Conservation (phyloP, 2,329 filamentous ascomycete species). For the Cladophialophora psammophila region DNA sequence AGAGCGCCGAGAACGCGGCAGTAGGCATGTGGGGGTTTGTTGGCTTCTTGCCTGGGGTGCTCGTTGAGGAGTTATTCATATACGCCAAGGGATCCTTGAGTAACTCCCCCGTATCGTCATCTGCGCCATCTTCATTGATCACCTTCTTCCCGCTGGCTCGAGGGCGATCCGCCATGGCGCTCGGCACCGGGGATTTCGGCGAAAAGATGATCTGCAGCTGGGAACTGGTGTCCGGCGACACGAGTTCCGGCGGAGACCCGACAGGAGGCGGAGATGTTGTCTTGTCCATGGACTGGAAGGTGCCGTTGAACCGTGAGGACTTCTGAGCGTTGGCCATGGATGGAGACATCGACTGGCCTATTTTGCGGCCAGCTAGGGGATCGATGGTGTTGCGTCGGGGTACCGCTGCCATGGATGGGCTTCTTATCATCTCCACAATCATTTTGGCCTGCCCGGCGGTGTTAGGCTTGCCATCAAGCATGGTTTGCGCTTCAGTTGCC, state of each 20-base stretch:
- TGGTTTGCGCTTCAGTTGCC: conserved; percentile 65
- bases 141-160: conserved; percentile 67
- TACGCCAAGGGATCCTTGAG: conserved; percentile 70
- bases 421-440: conserved; percentile 60
- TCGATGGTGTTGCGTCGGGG: conserved; percentile 63
- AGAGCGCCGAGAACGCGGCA: conserved; percentile 71
- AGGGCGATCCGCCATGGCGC: conserved; percentile 56
- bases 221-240: conserved; percentile 58
- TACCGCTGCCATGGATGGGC: conserved; percentile 46
- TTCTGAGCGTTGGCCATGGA: conserved; percentile 54
- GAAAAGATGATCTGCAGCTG: conserved; percentile 66
- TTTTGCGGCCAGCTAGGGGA: conserved; percentile 51
- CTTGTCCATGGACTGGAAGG: conserved; percentile 66
- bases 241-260: conserved; percentile 57
- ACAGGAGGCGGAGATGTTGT: conserved; percentile 59
- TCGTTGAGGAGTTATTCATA: conserved; percentile 71
- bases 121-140: conserved; percentile 66
- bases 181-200: conserved; percentile 66
- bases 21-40: conserved; percentile 77
- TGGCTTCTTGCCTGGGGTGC: conserved; percentile 62
- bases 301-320: conserved; percentile 67
- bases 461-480: conserved; percentile 69
- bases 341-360: conserved; percentile 41
- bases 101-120: conserved; percentile 68
- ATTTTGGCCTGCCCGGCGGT: conserved; percentile 67